Evolutionary conservation across 169 alveolate genomes (phyloP).

Genomic region (Plasmodium gallinaceum): DNA sequence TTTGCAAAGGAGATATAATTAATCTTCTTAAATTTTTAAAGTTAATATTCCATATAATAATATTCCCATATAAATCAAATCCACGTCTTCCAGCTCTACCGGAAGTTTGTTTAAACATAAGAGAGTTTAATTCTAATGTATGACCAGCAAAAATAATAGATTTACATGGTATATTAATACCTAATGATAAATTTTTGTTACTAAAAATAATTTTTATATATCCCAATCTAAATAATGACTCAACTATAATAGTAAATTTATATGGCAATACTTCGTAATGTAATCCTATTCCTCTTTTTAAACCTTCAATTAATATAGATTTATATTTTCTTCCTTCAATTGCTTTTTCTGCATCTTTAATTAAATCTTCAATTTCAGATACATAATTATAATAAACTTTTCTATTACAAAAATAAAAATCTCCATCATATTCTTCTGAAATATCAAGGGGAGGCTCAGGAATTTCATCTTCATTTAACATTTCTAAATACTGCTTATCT

Average conservation of each 20-base stretch:
- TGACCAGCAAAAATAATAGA: conserved; percentile 91
- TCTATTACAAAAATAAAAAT: conserved; percentile 87
- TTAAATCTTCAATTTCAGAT: conserved; percentile 84
- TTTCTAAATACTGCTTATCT: conserved; percentile 82
- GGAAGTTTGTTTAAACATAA: conserved; percentile 92
- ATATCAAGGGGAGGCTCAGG: conserved; percentile 90
- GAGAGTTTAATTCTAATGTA: conserved; percentile 88
- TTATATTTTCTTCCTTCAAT: conserved; percentile 82
- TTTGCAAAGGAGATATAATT: conserved; percentile 86
- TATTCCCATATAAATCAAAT: conserved; percentile 92
- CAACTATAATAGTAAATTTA: conserved; percentile 87
- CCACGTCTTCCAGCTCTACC: conserved; percentile 96
- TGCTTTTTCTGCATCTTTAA: conserved; percentile 82
- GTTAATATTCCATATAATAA: conserved; percentile 92
- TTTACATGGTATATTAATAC: conserved; percentile 94
- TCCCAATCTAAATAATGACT: conserved; percentile 89
- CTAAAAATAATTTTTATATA: conserved; percentile 89
- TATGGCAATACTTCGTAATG: conserved; percentile 92
- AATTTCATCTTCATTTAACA: conserved; percentile 83
- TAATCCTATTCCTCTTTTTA: conserved; percentile 93
- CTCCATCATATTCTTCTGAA: conserved; percentile 91
- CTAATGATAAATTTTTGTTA: conserved; percentile 92
- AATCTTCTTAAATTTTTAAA: conserved; percentile 86
- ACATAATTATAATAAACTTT: conserved; percentile 82
- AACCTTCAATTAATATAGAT: conserved; percentile 85